Percentiles rank a stretch among this genome's conserved stretches.
Conservation (phyloP, 345 rosid species). For the Aethionema arabicum region DNA sequence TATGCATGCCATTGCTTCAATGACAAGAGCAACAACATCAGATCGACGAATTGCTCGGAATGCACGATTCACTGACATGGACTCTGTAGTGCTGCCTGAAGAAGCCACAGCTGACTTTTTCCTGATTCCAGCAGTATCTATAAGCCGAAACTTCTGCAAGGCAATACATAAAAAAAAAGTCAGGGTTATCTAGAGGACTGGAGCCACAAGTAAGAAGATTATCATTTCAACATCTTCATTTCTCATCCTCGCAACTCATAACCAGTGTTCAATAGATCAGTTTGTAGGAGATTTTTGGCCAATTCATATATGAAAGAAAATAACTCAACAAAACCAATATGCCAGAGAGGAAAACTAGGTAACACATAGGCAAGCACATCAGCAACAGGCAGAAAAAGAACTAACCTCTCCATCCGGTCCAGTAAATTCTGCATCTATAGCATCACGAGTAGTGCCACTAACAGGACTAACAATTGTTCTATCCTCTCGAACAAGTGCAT, state of each 20-base stretch:
- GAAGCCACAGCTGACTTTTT: slow-evolving; percentile 86
- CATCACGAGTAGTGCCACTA: slow-evolving; percentile 99
- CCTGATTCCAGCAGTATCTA: slow-evolving; percentile 97
- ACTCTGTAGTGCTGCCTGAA: slow-evolving; percentile 86
- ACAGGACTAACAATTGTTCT: slow-evolving; percentile 96
- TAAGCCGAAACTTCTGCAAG: slow-evolving; percentile 82
- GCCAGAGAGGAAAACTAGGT: slow-evolving; percentile 12
- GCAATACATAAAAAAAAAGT: slow-evolving; percentile 21
- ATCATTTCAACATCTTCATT: background rate
- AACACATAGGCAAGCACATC: slow-evolving; percentile 1
- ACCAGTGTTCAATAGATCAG: slow-evolving; percentile 7
- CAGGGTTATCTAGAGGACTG: slow-evolving; percentile 5
- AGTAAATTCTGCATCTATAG: slow-evolving; percentile 84
- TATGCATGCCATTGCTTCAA: slow-evolving; percentile 95
- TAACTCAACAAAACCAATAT: background rate
- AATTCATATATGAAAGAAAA: too few species aligned
- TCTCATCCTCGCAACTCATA: slow-evolving; percentile 1
- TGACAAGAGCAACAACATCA: slow-evolving; percentile 94
- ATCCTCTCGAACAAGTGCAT: slow-evolving; percentile 94
- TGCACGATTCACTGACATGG: slow-evolving; percentile 92
- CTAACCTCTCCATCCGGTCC: slow-evolving; percentile 89
- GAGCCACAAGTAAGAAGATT: background rate
- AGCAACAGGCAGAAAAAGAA: background rate
- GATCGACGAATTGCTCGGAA: slow-evolving; percentile 89
- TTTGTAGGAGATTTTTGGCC: too few species aligned